These are phyloP conservation scores for Desmodesmus armatus DNA, from an alignment of 139 green algal genomes.

Conservation along the genomic window DNA sequence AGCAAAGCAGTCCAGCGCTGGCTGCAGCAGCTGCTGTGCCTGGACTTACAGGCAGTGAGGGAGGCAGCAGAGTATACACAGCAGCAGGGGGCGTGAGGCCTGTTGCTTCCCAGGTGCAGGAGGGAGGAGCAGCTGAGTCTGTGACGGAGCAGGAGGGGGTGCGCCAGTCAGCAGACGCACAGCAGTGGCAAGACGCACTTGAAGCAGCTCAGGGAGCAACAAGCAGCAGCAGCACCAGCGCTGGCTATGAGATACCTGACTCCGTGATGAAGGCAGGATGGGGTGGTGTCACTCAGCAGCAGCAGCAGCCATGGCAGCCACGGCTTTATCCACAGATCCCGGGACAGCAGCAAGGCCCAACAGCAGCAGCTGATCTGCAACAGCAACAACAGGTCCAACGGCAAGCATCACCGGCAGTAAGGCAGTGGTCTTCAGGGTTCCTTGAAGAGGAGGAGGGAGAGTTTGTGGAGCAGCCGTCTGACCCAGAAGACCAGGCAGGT, in stretches of 20 bases:
- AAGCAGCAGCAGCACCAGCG: neutral
- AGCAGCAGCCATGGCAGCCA: neutral
- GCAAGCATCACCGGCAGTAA: too few relatives aligned
- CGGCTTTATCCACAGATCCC: too few relatives aligned
- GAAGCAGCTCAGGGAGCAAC: neutral
- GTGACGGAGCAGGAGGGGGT: slow-evolving; percentile 15
- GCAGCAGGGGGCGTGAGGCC: neutral
- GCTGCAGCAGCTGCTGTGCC: neutral
- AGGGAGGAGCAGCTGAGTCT: neutral
- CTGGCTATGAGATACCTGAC: too few relatives aligned
- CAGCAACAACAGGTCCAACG: too few relatives aligned
- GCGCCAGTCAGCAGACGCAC: neutral
- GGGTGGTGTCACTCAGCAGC: neutral
- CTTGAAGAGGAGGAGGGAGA: neutral
- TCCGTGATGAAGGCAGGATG: neutral
- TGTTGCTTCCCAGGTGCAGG: too few relatives aligned
- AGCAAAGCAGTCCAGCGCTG: neutral
- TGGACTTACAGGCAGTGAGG: neutral
- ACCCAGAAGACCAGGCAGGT: too few relatives aligned
- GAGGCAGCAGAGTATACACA: neutral
- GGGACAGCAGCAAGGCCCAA: too few relatives aligned
- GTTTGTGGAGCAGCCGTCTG: neutral
- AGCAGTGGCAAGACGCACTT: neutral
- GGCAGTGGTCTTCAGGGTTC: too few relatives aligned
- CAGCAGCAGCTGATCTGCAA: too few relatives aligned